Percentiles rank a stretch among this genome's conserved stretches.
Evolutionary conservation across 805 yeast genomes (phyloP).

Genomic region (Wickerhamiella allomyrinae): DNA sequence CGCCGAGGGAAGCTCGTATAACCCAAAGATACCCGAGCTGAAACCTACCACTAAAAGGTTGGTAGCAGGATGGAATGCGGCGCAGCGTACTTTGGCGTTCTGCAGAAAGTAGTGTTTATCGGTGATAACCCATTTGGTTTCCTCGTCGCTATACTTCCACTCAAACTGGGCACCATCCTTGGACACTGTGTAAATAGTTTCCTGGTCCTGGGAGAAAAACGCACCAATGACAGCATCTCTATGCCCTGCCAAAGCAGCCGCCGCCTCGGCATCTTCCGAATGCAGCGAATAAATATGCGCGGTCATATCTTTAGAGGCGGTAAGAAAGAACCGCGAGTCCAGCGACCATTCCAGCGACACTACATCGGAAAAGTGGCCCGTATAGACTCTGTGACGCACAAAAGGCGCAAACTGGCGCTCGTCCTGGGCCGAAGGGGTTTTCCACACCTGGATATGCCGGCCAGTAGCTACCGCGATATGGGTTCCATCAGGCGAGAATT

Average conservation of each 20-base stretch:
- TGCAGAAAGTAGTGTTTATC: conserved; percentile 61
- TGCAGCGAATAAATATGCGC: conserved; percentile 69
- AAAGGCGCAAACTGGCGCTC: conserved; percentile 95
- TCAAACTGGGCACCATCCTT: conserved; percentile 88
- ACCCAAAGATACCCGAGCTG: conserved; percentile 74
- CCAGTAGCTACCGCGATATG: conserved; percentile 77
- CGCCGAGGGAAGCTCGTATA: conserved; percentile 53
- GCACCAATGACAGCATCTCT: conserved; percentile 79
- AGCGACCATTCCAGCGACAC: conserved; percentile 72
- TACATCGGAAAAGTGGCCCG: conserved; percentile 84
- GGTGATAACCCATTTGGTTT: conserved; percentile 59
- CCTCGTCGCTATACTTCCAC: conserved; percentile 60
- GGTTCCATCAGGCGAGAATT: conserved; percentile 79
- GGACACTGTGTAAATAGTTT: conserved; percentile 77
- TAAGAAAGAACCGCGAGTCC: conserved; percentile 76
- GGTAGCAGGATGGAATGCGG: conserved; percentile 63
- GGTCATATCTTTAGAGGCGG: conserved; percentile 83
- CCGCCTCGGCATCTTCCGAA: conserved; percentile 56
- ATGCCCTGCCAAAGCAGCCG: conserved; percentile 83
- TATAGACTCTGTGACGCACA: conserved; percentile 74
- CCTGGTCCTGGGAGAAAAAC: conserved; percentile 78
- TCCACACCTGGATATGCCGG: conserved; percentile 82
- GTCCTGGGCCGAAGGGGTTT: conserved; percentile 64
- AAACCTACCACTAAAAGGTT: conserved; percentile 80
- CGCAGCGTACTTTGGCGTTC: conserved; percentile 58